Conservation (phyloP, 2,329 filamentous ascomycete species). For the Neonectria faginata region DNA sequence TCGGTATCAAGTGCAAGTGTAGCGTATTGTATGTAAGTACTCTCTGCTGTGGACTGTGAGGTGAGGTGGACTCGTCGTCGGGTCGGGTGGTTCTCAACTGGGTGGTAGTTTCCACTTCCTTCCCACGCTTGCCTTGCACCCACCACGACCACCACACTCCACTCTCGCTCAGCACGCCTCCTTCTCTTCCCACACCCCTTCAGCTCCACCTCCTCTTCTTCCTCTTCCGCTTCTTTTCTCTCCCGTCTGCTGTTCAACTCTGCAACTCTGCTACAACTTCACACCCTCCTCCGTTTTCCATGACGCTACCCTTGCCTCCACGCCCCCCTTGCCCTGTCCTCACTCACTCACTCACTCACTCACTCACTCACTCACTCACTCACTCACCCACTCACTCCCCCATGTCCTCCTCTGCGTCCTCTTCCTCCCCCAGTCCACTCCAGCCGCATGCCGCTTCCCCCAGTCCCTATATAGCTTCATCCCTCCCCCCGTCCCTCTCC, state of each 20-base stretch:
- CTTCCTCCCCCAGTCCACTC: constrained; percentile 29
- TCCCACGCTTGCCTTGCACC: background rate
- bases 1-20: background rate
- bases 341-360: constrained; percentile 10
- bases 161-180: constrained; percentile 2
- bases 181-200: constrained; percentile 5
- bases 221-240: constrained; percentile 7
- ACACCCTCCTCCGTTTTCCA: constrained; percentile 27
- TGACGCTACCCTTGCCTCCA: constrained; percentile 30
- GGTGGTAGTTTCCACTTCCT: background rate
- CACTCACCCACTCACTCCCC: constrained; percentile 20
- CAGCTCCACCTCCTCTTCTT: constrained; percentile 33
- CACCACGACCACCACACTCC: background rate
- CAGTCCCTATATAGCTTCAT: constrained; percentile 48
- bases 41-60: background rate
- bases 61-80: too few relatives aligned
- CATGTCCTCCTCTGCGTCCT: constrained; percentile 25
- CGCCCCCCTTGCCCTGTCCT: constrained; percentile 9
- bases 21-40: background rate
- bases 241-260: background rate
- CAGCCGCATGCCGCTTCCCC: constrained; percentile 29
- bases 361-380: constrained; percentile 13
- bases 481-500: constrained; percentile 32
- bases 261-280: background rate
- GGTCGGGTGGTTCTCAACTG: too few relatives aligned